Conservation (phyloP, 106 monocot species). For the Hemerocallis citrina region DNA sequence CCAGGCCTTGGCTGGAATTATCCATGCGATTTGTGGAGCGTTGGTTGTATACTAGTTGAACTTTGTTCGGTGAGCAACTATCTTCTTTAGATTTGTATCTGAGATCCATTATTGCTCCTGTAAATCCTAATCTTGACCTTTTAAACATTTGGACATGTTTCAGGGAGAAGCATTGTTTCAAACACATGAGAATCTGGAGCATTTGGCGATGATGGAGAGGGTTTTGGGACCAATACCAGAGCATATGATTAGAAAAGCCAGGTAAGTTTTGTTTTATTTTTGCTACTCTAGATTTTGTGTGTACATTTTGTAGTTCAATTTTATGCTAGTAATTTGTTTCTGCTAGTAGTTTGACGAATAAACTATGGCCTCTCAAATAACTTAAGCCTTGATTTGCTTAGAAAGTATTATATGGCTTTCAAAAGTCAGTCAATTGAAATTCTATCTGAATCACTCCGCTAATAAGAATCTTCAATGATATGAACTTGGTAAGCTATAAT, state of each 20-base stretch:
- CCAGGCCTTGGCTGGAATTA: constrained; percentile 90
- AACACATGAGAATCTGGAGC: constrained; percentile 95
- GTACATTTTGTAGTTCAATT: too few species aligned
- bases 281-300: too few species aligned
- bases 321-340: too few species aligned
- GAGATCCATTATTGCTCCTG: too few species aligned
- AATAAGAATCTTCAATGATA: too few species aligned
- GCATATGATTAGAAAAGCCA: constrained; percentile 61
- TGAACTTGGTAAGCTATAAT: too few species aligned
- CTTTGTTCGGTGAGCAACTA: constrained; percentile 59
- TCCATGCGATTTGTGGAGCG: constrained; percentile 95
- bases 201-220: constrained; percentile 97
- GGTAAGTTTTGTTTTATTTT: constrained; percentile 48
- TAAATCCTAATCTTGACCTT: background rate
- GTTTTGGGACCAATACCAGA: constrained; percentile 82
- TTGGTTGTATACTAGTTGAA: constrained; percentile 90
- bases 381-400: too few species aligned
- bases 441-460: too few species aligned
- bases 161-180: constrained; percentile 93
- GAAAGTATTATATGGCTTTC: too few species aligned
- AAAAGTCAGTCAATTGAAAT: too few species aligned
- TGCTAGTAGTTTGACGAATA: too few species aligned
- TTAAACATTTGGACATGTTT: background rate
- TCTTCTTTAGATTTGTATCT: background rate
- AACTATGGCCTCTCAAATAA: too few species aligned